These are phyloP conservation scores for Botrytis tulipae DNA, from an alignment of 2,329 filamentous ascomycete species.

Conservation along the genomic window DNA sequence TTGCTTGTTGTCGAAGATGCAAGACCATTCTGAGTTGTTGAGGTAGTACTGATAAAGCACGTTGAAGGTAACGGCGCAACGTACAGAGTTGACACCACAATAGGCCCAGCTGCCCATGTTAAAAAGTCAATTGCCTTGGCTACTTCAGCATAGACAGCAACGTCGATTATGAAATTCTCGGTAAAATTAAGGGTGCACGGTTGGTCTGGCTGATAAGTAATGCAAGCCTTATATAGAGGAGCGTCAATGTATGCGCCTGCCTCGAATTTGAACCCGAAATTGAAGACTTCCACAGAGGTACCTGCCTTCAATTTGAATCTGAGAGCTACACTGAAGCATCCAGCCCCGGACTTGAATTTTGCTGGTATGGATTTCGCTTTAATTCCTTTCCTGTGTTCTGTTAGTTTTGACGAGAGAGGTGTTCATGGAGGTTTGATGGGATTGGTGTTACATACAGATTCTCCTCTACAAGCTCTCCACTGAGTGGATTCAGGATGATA, in stretches of 20 bases:
- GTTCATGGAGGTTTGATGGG: neutral
- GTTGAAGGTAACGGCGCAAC: neutral
- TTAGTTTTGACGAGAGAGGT: neutral
- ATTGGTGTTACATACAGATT: conserved; percentile 21
- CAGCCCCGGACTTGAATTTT: conserved; percentile 21
- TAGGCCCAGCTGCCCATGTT: neutral
- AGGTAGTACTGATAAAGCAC: neutral
- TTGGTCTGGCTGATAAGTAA: conserved; percentile 16
- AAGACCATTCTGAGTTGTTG: neutral
- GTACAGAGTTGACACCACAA: neutral
- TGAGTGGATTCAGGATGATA: conserved; percentile 22
- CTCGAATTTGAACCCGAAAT: conserved; percentile 22
- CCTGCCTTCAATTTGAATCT: conserved; percentile 20
- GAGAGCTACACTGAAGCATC: conserved; percentile 21
- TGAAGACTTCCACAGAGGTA: conserved; percentile 13
- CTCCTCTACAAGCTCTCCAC: conserved; percentile 18
- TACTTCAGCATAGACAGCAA: neutral
- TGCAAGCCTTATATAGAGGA: conserved; percentile 23
- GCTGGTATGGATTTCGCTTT: conserved; percentile 20
- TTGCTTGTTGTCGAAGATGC: neutral
- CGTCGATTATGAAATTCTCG: conserved; percentile 21
- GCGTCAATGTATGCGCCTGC: conserved; percentile 25
- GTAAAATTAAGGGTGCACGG: conserved; percentile 21
- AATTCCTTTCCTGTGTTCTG: neutral
- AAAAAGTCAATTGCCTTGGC: neutral